Evolutionary conservation across 2,329 filamentous ascomycete species (phyloP), one percentile per base, ranked within the genome.

Genomic region (Emydomyces testavorans): DNA sequence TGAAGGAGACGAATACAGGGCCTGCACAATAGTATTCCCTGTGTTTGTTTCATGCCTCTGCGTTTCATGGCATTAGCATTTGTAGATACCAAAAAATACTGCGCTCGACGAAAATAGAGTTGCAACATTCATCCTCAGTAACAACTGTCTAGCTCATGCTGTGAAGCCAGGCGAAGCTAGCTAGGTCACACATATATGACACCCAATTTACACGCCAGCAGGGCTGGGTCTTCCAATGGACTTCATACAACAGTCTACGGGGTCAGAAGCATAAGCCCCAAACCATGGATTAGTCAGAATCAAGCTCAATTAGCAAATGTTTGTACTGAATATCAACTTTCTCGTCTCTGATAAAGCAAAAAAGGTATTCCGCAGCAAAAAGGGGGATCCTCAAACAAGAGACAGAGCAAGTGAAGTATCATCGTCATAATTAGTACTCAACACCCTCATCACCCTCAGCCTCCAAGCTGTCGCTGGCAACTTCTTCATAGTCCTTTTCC

Each of bases 401-500:
- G 32, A 43, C 38, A 18, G 37, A 34, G n/a, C 20, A 32, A 40
- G 34, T 40, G 38, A 23, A 31, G 37, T 42, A 37, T 43, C 31
- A 36, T 42, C 15, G 16, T 28, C 28, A 38, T 46, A 40, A 52
- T 55, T 59, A 67, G 54, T 67, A 67, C 47, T 64, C 63, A 43
- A 46, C 57, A 34, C 60, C 62, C 49, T 63, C 73, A 57, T 82
- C 80, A 43, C 70, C 75, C 61, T 81, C 81, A 39, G 79, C 78
- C 13, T 77, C 72, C 57, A 81, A 72, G 54, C 72, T 70, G 67
- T 89, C 84, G 63, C 74, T 77, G 52, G 83, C 84, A 57, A 96
- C 92, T 75, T 98, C 92, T 75, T 95, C 90, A 74, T 98, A 98
- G 69, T 98, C 90, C 60, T 89, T 83, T 80, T 98, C 92, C 55